These are phyloP conservation scores for Dioscorea cayenensis DNA, from an alignment of 116 monocot genomes.

Conservation along the genomic window DNA sequence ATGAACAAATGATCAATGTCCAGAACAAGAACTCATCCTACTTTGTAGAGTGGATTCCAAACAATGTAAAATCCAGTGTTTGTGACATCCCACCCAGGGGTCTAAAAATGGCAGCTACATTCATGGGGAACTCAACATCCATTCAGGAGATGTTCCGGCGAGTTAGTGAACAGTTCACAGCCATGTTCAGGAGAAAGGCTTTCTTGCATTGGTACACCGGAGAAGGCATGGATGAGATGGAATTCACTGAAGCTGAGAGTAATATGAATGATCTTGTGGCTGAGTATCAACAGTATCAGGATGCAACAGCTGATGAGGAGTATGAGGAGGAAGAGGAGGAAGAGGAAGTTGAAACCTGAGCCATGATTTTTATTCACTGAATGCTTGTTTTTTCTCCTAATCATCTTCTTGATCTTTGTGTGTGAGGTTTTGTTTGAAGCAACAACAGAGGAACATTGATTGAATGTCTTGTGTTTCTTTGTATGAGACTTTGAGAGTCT, in stretches of 20 bases:
- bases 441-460: too few species aligned
- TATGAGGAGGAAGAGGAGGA: conserved; percentile 7
- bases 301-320: conserved; percentile 18
- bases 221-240: conserved; percentile 74
- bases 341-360: background rate
- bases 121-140: conserved; percentile 11
- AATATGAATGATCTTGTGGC: conserved; percentile 45
- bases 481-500: too few species aligned
- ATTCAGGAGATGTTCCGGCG: conserved; percentile 21
- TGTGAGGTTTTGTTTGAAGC: background rate
- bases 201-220: conserved; percentile 78
- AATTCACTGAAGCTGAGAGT: conserved; percentile 43
- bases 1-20: conserved; percentile 14
- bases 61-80: conserved; percentile 12
- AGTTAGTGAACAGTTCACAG: conserved; percentile 67
- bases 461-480: too few species aligned
- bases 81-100: conserved; percentile 15
- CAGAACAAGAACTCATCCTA: conserved; percentile 14
- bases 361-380: background rate
- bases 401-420: background rate
- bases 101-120: conserved; percentile 7
- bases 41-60: conserved; percentile 15
- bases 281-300: conserved; percentile 45
- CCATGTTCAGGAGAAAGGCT: conserved; percentile 70
- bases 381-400: too few species aligned